Evolutionary conservation across 306 rosid species (phyloP).

Genomic region (Dryas drummondii): DNA sequence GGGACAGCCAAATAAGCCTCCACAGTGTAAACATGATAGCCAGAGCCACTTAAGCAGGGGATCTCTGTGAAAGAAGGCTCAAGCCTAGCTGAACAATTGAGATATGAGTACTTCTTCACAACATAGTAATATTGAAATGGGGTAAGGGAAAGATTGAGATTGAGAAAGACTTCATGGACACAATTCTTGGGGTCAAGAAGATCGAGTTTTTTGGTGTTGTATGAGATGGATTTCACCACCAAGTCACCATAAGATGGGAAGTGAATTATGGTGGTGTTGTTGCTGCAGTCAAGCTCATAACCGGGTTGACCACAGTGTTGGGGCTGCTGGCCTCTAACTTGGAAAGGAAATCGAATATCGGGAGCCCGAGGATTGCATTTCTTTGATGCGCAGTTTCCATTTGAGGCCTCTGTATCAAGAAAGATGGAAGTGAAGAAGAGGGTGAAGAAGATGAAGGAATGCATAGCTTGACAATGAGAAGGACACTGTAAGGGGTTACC

Average conservation of each 20-base stretch:
- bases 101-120: slow-evolving; percentile 48
- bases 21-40: slow-evolving; percentile 59
- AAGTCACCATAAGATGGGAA: slow-evolving; percentile 58
- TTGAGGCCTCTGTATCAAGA: slow-evolving; percentile 21
- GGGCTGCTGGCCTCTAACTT: slow-evolving; percentile 23
- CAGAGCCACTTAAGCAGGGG: slow-evolving; percentile 61
- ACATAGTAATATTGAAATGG: slow-evolving; percentile 54
- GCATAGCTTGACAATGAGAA: slow-evolving; percentile 36
- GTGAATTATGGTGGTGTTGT: slow-evolving; percentile 54
- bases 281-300: slow-evolving; percentile 41
- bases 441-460: slow-evolving; percentile 35
- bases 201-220: slow-evolving; percentile 46
- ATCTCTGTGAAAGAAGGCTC: slow-evolving; percentile 33
- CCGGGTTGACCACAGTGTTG: slow-evolving; percentile 18
- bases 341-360: slow-evolving; percentile 49
- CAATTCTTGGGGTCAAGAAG: slow-evolving; percentile 67
- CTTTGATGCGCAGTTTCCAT: slow-evolving; percentile 20
- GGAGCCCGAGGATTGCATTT: slow-evolving; percentile 38
- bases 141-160: slow-evolving; percentile 63
- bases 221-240: slow-evolving; percentile 64
- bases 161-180: slow-evolving; percentile 59
- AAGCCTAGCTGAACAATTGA: slow-evolving; percentile 55
- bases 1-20: slow-evolving; percentile 47
- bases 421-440: slow-evolving; percentile 40
- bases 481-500: background rate